Evolutionary conservation across 2,329 filamentous ascomycete species (phyloP).

Genomic region (Emmonsiellopsis sp.): DNA sequence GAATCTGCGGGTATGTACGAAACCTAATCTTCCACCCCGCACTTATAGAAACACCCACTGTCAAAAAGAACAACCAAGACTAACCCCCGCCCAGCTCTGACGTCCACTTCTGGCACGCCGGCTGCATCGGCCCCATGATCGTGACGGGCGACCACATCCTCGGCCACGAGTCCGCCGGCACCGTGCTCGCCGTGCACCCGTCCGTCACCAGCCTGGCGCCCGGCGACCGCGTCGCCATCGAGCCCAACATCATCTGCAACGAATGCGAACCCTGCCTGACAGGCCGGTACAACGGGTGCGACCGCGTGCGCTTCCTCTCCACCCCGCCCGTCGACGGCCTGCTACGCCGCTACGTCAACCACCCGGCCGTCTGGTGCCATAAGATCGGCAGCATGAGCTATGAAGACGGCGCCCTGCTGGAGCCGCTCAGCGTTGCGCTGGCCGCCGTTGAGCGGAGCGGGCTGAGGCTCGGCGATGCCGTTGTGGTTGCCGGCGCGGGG

Average conservation of each 20-base stretch:
- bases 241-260: slow-evolving; percentile 89
- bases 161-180: slow-evolving; percentile 83
- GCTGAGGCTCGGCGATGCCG: slow-evolving; percentile 73
- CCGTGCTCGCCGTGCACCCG: slow-evolving; percentile 61
- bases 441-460: slow-evolving; percentile 78
- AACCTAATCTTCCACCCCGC: not conserved
- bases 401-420: slow-evolving; percentile 82
- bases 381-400: slow-evolving; percentile 89
- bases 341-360: slow-evolving; percentile 85
- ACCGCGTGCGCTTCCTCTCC: slow-evolving; percentile 74
- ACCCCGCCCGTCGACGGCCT: slow-evolving; percentile 85
- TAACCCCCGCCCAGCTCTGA: slow-evolving; percentile 55
- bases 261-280: slow-evolving; percentile 84
- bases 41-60: not conserved
- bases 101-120: slow-evolving; percentile 95
- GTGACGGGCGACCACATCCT: slow-evolving; percentile 83
- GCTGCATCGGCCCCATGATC: slow-evolving; percentile 93
- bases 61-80: not conserved
- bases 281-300: slow-evolving; percentile 92
- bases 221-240: slow-evolving; percentile 86
- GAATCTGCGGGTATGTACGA: slow-evolving; percentile 76
- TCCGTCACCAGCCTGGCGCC: slow-evolving; percentile 69
- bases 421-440: slow-evolving; percentile 81
- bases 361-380: slow-evolving; percentile 90
- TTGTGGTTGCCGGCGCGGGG: slow-evolving; percentile 83